Conservation (phyloP, 2,329 filamentous ascomycete species). For the Lasiodiplodia sp. region DNA sequence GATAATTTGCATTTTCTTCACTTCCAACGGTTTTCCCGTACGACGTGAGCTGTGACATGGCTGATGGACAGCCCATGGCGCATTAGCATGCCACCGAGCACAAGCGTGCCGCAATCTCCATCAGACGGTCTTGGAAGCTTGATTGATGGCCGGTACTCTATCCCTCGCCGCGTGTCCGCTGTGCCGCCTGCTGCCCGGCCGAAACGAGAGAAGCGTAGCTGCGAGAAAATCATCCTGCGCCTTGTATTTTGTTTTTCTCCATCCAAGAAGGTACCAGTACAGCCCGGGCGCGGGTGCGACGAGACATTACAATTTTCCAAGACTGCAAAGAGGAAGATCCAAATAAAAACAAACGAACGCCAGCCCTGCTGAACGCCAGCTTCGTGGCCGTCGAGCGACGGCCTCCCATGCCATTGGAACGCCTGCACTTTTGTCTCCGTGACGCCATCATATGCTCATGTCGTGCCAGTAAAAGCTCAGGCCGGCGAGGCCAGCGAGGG, state of each 20-base stretch:
- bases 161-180: constrained; percentile 8
- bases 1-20: constrained; percentile 40
- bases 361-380: constrained; percentile 48
- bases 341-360: constrained; percentile 46
- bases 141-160: constrained; percentile 27
- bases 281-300: constrained; percentile 22
- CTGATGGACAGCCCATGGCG: constrained; percentile 15
- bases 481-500: constrained; percentile 20
- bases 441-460: constrained; percentile 52
- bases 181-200: constrained; percentile 17
- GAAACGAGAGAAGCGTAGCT: constrained; percentile 14
- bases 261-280: constrained; percentile 30
- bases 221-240: constrained; percentile 21
- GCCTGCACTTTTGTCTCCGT: constrained; percentile 49
- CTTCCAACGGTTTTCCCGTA: constrained; percentile 30
- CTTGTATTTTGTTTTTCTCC: constrained; percentile 14
- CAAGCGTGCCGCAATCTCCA: constrained; percentile 24
- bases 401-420: constrained; percentile 46
- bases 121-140: constrained; percentile 26
- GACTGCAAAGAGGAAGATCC: constrained; percentile 36
- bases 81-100: constrained; percentile 23
- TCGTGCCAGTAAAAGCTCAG: constrained; percentile 35
- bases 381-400: constrained; percentile 40
- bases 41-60: constrained; percentile 23
- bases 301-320: constrained; percentile 29